These are phyloP conservation scores for Nectriaceae sp. DNA, from an alignment of 2,329 filamentous ascomycete genomes.

Conservation along the genomic window DNA sequence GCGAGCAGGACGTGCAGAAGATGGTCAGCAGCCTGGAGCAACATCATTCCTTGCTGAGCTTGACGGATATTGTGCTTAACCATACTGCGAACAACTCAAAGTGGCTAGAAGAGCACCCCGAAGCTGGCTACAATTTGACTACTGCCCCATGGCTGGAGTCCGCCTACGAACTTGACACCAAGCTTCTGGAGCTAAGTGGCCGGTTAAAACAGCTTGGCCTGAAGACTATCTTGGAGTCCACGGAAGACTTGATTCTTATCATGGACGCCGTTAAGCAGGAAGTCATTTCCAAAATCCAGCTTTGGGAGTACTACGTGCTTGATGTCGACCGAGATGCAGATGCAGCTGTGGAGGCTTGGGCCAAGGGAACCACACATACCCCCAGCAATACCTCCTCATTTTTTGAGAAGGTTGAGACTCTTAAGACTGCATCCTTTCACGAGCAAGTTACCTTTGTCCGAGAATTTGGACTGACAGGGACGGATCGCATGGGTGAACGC, in stretches of 20 bases:
- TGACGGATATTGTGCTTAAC: conserved; percentile 98
- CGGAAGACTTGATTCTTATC: conserved; percentile 74
- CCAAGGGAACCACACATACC: conserved; percentile 56
- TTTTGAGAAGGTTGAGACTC: conserved; percentile 45
- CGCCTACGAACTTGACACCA: conserved; percentile 62
- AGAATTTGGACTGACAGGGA: conserved; percentile 69
- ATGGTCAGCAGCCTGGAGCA: conserved; percentile 82
- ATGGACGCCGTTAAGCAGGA: conserved; percentile 84
- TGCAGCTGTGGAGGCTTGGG: conserved; percentile 72
- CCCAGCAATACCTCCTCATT: conserved; percentile 44
- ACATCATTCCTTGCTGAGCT: conserved; percentile 78
- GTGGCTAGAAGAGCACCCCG: conserved; percentile 93
- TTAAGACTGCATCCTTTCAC: conserved; percentile 47
- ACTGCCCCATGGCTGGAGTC: conserved; percentile 80
- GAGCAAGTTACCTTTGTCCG: conserved; percentile 64
- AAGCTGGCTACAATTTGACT: conserved; percentile 90
- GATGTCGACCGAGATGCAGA: conserved; percentile 74
- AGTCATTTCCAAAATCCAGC: conserved; percentile 72
- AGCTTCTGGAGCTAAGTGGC: conserved; percentile 73
- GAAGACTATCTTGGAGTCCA: conserved; percentile 70
- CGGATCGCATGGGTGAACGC: conserved; percentile 76
- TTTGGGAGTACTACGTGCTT: conserved; percentile 94
- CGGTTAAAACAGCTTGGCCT: conserved; percentile 71
- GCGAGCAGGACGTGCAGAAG: conserved; percentile 76
- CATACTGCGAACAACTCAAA: conserved; percentile 95